Base-by-base conservation (phyloP, 352 stramenopile genomes). In the Aphanomyces stellatus region DNA sequence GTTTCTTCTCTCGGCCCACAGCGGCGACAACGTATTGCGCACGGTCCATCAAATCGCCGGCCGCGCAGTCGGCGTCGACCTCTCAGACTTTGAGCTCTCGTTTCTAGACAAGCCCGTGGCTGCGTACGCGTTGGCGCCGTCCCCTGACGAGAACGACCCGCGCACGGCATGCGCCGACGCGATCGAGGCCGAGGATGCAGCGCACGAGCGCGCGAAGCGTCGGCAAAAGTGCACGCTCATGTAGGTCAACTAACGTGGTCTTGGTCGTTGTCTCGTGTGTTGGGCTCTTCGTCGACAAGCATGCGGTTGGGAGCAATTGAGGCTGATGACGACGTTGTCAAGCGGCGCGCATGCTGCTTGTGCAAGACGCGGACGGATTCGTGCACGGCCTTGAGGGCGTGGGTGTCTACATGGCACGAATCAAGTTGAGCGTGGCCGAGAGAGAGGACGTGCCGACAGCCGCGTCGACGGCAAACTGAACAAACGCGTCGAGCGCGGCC, bases 1-100 rank as follows among this genome's bases (percentile, higher is more conserved):
- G 11, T 96, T 95, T 63, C 73, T 94, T 28, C 77, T 92, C 51
- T 93, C 88, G 17, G 87, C 88, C 7, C 79, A 89, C 57, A 94
- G 75, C 65, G 87, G 84, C 1, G 84, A 96, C 72, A 90, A 91
- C 34, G 84, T 96, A 1, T 71, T 92, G 35, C 88, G 87, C 53
- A 76, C 75, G 2, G 82, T 96, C 17, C 92, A 94, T 72, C 77
- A 80, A 53, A 81, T 92, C 37, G 88, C 84, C 1, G 82, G 77
- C 10, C 69, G 75, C 34, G 81, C 85, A 7, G 76, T 84, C 8
- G 85, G 84, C 40, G 81, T 95, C 61, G 72, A 78, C 15, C 71
- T 95, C 40, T 91, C 81, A 1, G 82, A 89, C 30, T 88, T 85
- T 64, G 88, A 93, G 61, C 76, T 96, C 48, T 85, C 82, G 15